Base-by-base conservation (phyloP, 163 green algal genomes). In the Chloromonas sp. region DNA sequence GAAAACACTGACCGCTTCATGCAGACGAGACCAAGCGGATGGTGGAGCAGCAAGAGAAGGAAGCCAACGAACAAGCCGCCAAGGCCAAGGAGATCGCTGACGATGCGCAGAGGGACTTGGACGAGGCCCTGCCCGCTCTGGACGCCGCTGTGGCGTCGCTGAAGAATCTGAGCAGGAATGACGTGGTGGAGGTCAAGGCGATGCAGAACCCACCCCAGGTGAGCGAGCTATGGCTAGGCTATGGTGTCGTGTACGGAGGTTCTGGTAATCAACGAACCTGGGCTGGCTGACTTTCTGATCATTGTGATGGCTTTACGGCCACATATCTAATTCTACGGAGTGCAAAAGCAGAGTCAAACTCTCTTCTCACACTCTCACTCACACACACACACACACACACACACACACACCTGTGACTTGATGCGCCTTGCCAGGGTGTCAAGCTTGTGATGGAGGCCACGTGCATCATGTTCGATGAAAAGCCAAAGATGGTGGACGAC, bases 381-480 rank as follows among this genome's bases (percentile, higher is more conserved):
- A 13, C 70, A 13, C 70, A 13, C 70, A 76, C 70, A 76, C 70
- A 76, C 36, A 36, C 36, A 36, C 36, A 36, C 36, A 36, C 36
- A 36, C 36, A 36, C 36, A 36, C 36, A 36, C 70, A 76, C 70
- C 8, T 13, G 70, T 76, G 70, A 8, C 13, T 76, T 8, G 8
- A 76, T 76, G 70, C 70, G 70, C 70, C 70, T n/a, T 76, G 70
- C 70, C 13, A 8, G 66, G 93, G 93, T 57, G 94, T 97, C 1
- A 94, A 94, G 88, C 88, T 96, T 76, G 93, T 96, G 1, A 96
- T 97, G 94, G 94, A 96, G 86, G 93, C 92, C 0, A 91, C 89
- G 1, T 97, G 94, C 90, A 96, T 97, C 88, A 95, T 97, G 92
- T 96, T 97, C 88, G 91, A 96, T 60, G 90, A 95, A 87, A 96